Evolutionary conservation across 1,284 basidiomycete species (phyloP).

Genomic region (Moesziomyces globuligerus): DNA sequence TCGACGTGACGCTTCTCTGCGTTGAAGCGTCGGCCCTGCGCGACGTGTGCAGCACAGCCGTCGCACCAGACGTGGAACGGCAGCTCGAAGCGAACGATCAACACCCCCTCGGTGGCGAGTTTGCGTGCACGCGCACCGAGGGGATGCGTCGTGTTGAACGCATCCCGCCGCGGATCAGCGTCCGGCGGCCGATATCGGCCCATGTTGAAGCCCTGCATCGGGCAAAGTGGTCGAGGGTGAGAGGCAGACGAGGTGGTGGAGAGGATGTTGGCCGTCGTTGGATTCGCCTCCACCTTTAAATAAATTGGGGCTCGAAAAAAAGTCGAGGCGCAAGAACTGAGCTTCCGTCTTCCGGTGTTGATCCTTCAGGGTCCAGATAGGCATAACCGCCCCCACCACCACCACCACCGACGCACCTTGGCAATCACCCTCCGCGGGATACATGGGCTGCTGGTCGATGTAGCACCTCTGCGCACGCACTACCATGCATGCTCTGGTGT

Average conservation of each 20-base stretch:
- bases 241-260: neutral
- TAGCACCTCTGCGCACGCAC: too few relatives aligned
- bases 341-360: too few relatives aligned
- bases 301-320: too few relatives aligned
- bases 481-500: conserved; percentile 15
- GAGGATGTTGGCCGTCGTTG: neutral
- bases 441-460: neutral
- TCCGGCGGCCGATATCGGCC: conserved; percentile 59
- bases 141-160: conserved; percentile 44
- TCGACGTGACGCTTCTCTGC: conserved; percentile 97
- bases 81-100: conserved; percentile 81
- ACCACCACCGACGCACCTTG: conserved; percentile 4
- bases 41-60: conserved; percentile 41
- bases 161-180: conserved; percentile 31
- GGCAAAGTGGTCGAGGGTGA: neutral
- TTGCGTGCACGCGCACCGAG: conserved; percentile 90
- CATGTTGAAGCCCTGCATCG: conserved; percentile 65
- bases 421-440: neutral
- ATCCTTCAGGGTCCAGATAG: too few relatives aligned
- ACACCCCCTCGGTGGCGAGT: conserved; percentile 84
- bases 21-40: conserved; percentile 78
- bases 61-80: conserved; percentile 98
- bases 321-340: too few relatives aligned
- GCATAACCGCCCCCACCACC: too few relatives aligned
- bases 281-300: too few relatives aligned